These are phyloP conservation scores for Madurella mycetomatis DNA, from an alignment of 2,329 filamentous ascomycete species.

Conservation along the genomic window DNA sequence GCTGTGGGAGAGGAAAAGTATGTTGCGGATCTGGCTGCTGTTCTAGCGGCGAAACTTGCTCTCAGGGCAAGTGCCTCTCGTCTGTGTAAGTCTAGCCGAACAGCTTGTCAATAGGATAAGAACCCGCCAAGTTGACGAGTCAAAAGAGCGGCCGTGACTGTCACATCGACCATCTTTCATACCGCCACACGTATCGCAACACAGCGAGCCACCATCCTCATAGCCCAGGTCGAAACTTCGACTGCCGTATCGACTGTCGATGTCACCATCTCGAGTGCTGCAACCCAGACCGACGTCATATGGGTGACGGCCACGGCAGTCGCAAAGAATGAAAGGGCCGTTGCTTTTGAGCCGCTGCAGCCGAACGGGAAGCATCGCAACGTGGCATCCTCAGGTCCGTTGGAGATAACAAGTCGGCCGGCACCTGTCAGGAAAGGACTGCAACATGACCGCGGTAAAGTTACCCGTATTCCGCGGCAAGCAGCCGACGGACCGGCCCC, in stretches of 20 bases:
- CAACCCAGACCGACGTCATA: constrained; percentile 22
- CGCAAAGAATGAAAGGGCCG: constrained; percentile 6
- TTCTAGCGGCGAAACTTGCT: constrained; percentile 29
- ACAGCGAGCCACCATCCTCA: constrained; percentile 22
- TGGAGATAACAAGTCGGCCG: background rate
- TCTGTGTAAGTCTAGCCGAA: constrained; percentile 16
- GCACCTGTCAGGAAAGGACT: background rate
- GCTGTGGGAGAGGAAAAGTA: constrained; percentile 26
- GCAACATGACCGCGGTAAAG: background rate
- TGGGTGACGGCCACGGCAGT: constrained; percentile 19
- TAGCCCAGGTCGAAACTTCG: constrained; percentile 22
- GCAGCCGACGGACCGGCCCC: constrained; percentile 1
- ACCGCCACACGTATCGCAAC: constrained; percentile 20
- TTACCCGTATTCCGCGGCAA: constrained; percentile 10
- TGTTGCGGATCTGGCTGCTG: constrained; percentile 33
- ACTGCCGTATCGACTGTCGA: constrained; percentile 20
- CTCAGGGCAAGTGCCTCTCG: constrained; percentile 26
- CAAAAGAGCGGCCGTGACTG: constrained; percentile 16
- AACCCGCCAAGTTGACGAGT: constrained; percentile 3
- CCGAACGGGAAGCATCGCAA: background rate
- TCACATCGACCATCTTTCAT: constrained; percentile 19
- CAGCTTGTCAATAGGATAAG: background rate
- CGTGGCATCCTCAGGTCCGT: background rate
- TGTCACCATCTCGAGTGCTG: constrained; percentile 21
- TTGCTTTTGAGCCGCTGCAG: background rate